Evolutionary conservation across 495 filamentous ascomycete genomes (phyloP).

Genomic region (Hypoxylon fuscum): DNA sequence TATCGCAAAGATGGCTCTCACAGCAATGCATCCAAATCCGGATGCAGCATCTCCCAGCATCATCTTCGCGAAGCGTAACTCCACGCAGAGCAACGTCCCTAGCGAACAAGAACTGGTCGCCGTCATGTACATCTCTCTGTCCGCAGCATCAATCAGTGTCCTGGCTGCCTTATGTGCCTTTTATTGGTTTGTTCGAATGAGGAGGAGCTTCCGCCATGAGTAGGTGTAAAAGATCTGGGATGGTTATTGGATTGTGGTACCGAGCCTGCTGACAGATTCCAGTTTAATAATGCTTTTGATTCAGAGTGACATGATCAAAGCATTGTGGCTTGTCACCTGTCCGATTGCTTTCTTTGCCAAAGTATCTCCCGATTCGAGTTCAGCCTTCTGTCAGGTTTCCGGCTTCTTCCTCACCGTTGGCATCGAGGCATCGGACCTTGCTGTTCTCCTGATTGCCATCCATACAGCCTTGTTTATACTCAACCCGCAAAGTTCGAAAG

Average conservation of each 20-base stretch:
- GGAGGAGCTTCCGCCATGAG: constrained; percentile 77
- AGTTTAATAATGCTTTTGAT: constrained; percentile 78
- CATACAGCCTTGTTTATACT: constrained; percentile 77
- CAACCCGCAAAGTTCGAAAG: constrained; percentile 53
- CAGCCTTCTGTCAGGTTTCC: constrained; percentile 70
- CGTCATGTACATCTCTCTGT: constrained; percentile 42
- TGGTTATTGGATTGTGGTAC: neutral
- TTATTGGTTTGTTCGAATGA: constrained; percentile 81
- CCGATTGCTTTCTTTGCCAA: constrained; percentile 61
- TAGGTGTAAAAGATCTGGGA: constrained; percentile 49
- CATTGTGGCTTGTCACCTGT: constrained; percentile 70
- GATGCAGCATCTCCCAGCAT: constrained; percentile 3
- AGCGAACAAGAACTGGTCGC: constrained; percentile 24
- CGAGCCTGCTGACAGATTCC: constrained; percentile 33
- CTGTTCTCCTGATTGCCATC: constrained; percentile 73
- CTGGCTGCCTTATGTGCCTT: constrained; percentile 59
- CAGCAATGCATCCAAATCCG: too few species aligned
- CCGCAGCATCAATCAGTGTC: constrained; percentile 61
- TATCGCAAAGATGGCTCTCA: constrained; percentile 33
- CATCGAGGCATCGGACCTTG: constrained; percentile 73
- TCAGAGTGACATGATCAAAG: constrained; percentile 73
- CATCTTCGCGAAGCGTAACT: constrained; percentile 14
- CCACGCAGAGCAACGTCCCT: neutral
- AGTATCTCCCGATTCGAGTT: constrained; percentile 57
- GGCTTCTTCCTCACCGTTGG: constrained; percentile 72